Base-by-base conservation (phyloP, 768 basidiomycete genomes). In the Termitomyces sp. region DNA sequence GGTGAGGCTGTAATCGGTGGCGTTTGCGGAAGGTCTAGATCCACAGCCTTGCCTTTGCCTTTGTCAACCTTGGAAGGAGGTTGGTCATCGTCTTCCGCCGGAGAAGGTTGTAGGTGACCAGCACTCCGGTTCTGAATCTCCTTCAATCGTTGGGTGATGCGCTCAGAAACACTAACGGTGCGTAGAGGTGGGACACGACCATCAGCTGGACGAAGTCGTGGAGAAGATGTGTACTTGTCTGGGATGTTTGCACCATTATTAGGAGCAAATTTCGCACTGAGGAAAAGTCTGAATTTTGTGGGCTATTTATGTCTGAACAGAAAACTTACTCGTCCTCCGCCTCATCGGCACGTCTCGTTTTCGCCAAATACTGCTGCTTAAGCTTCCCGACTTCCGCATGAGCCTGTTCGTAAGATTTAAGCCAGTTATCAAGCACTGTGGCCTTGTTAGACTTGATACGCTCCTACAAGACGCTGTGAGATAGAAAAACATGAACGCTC, bases 201-300 rank as follows among this genome's bases (percentile, higher is more conserved):
- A 56, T 87, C 86, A 15, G 72, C 76, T 5, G 90, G 87, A 6
- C 77, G 74, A 10, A 85, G 69, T 54, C 82, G 81, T 10, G 92
- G 90, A 18, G 92, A 93, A n/a, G 77, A 80, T 1, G 93, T 94
- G 70, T 89, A 94, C 60, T 83, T 86, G 71, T 94, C 92, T 36
- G 77, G 73, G 15, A 76, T 45, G 12, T 44, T 63, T 51, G 79
- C 79, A 47, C 74, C 72, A 56, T 66, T 72, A 65, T 81, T 86
- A 7, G 94, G 94, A 6, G 92, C 92, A 66, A 96, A 96, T 66
- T 91, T 92, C 42, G 83, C 90, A 69, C 94, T 96, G 66, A 5
- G 52, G 18, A 54, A 56, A 31, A 47, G 46, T 44, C 57, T 39
- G 9, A 31, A 49, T 39, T 44, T 22, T 31, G 13, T 28, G 29